Conservation (phyloP, 768 basidiomycete species). For the Pholiota molesta region DNA sequence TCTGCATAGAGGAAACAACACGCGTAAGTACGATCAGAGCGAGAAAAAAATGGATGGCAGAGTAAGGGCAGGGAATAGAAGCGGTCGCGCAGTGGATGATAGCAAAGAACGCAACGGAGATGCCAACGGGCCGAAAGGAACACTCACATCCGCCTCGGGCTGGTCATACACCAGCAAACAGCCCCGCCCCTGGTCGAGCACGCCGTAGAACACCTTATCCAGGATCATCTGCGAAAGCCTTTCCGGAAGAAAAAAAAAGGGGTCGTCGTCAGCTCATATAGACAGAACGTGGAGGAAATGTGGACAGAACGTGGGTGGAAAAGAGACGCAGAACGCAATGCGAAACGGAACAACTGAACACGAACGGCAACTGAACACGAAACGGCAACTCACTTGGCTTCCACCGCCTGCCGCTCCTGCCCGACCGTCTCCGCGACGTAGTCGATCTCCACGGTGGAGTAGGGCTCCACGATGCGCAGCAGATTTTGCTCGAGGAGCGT, state of each 20-base stretch:
- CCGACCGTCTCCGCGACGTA: conserved; percentile 88
- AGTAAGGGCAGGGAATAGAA: background rate
- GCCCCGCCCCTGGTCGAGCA: conserved; percentile 95
- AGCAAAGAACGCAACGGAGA: no score
- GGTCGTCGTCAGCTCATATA: background rate
- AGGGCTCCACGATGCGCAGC: conserved; percentile 94
- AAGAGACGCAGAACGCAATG: background rate
- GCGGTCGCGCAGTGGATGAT: no score
- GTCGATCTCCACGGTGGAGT: conserved; percentile 88
- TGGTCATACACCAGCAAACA: conserved; percentile 92
- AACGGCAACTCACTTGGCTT: conserved; percentile 92
- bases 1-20: conserved; percentile 42
- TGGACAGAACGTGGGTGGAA: no score
- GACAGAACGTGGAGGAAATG: no score
- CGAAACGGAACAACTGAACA: no score
- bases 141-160: conserved; percentile 79
- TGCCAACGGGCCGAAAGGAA: background rate
- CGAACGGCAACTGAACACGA: no score
- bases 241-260: background rate
- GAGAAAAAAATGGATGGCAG: background rate
- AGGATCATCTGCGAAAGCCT: conserved; percentile 98
- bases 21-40: background rate
- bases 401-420: conserved; percentile 86
- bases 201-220: conserved; percentile 92
- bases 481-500: conserved; percentile 96